Evolutionary conservation across 305 asterid species (phyloP), one percentile per base, ranked within the genome.

Genomic region (Fraxinus greggii): DNA sequence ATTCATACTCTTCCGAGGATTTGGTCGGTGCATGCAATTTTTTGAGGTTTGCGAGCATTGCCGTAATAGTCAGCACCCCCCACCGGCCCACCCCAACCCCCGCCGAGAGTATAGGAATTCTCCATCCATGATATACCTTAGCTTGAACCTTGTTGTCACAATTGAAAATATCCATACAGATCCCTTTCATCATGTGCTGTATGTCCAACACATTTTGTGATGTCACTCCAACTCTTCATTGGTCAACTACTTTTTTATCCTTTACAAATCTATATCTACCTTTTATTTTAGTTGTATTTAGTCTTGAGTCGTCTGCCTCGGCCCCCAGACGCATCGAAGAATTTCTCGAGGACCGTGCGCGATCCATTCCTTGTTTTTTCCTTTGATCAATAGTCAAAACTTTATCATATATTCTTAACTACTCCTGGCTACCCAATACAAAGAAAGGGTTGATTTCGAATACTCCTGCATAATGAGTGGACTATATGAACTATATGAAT

Each of bases 21-120:
- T 84, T 86, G 90, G 90, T 33, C 90, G 90, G 90, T 88, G 87
- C 86, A 82, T 79, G 42, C 83, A 48, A 86, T 84, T 83, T 73
- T 76, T 48, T 1, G 29, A 59, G 40, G 72, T 75, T 77, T 78
- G 19, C 23, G 79, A 61, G 86, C 83, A 80, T 74, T 26, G 76
- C 78, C 83, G 76, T 59, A 21, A 48, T 48, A 48, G 59, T 48
- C 59, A 1, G 59, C 0, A 12, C 31, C 21, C 21, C 42, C 19
- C 56, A 0, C 61, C 61, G n/a, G n/a, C n/a, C 5, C 69, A 79
- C 40, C 32, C 67, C 42, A 0, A 1, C 70, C 12, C 70, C 13
- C 28, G 26, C 26, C 67, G 26, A 51, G 63, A 51, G 63, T 51
- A 26, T 79, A 0, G 26, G 24, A 56, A 48, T 51, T 42, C 54